A percentile compares a stretch with the other conserved stretches of the same genome.
Conservation (phyloP, 352 stramenopile genomes). For the Pythium scleroteichum region DNA sequence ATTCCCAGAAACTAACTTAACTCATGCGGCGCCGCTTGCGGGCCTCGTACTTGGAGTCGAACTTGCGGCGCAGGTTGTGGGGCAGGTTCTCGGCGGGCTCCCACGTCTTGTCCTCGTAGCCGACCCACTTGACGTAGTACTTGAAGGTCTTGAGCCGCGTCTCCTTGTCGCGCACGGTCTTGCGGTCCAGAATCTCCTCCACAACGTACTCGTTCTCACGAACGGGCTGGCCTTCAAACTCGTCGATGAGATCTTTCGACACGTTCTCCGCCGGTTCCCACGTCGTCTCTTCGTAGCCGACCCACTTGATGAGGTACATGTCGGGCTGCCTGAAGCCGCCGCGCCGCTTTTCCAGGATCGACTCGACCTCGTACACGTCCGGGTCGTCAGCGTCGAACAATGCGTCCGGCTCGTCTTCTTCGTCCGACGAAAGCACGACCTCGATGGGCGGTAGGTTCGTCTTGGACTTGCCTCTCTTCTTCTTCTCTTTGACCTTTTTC, state of each 20-base stretch:
- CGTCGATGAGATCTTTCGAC: slow-evolving; percentile 77
- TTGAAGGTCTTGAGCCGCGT: slow-evolving; percentile 74
- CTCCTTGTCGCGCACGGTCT: slow-evolving; percentile 57
- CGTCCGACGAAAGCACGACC: slow-evolving; percentile 66
- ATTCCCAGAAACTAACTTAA: slow-evolving; percentile 18
- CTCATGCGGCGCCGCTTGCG: slow-evolving; percentile 36
- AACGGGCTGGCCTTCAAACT: slow-evolving; percentile 71
- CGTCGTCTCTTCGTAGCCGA: slow-evolving; percentile 76
- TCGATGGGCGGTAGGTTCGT: slow-evolving; percentile 63
- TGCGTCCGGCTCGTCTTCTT: slow-evolving; percentile 64
- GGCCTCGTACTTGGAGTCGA: slow-evolving; percentile 72
- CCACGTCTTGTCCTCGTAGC: slow-evolving; percentile 81
- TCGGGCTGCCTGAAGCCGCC: slow-evolving; percentile 56
- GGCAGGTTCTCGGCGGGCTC: slow-evolving; percentile 76
- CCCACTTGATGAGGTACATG: slow-evolving; percentile 83
- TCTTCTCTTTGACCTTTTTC: slow-evolving; percentile 5
- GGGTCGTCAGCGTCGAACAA: slow-evolving; percentile 80
- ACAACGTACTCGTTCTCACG: slow-evolving; percentile 81
- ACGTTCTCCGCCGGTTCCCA: slow-evolving; percentile 80
- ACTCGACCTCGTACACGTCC: slow-evolving; percentile 83
- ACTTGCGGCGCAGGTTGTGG: slow-evolving; percentile 78
- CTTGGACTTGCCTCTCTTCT: slow-evolving; percentile 37
- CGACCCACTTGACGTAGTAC: slow-evolving; percentile 87
- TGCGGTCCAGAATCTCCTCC: slow-evolving; percentile 70
- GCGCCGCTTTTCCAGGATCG: slow-evolving; percentile 59